These are phyloP conservation scores for Platanus orientalis DNA, from an alignment of 164 flowering plant species.

Conservation along the genomic window DNA sequence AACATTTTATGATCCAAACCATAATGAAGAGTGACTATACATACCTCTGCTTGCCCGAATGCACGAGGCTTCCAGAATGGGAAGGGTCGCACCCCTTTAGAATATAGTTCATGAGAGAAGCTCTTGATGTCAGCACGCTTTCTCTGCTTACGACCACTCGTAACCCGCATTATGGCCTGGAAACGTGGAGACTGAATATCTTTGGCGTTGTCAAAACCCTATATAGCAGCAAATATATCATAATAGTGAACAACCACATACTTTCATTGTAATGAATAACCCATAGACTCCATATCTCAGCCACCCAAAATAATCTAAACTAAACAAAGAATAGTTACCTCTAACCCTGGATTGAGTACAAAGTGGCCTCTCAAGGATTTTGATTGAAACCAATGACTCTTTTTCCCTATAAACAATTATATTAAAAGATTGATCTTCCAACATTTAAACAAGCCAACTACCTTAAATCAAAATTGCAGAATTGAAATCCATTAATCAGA, in stretches of 20 bases:
- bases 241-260: slow-evolving; percentile 10
- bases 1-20: neutral
- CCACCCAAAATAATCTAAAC: slow-evolving; percentile 2
- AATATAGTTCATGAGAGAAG: slow-evolving; percentile 95
- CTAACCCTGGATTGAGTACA: slow-evolving; percentile 30
- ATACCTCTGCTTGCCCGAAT: slow-evolving; percentile 79
- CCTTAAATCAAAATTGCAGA: neutral
- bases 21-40: slow-evolving; percentile 1
- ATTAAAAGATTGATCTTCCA: neutral
- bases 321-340: slow-evolving; percentile 37
- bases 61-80: slow-evolving; percentile 89
- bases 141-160: slow-evolving; percentile 81
- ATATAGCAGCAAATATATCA: neutral
- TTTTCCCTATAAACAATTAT: slow-evolving; percentile 45
- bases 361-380: slow-evolving; percentile 46
- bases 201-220: slow-evolving; percentile 40
- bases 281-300: slow-evolving; percentile 1
- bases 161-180: slow-evolving; percentile 78
- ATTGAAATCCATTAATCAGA: neutral
- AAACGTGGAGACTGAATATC: slow-evolving; percentile 91
- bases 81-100: slow-evolving; percentile 86
- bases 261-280: too few species aligned
- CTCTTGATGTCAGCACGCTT: slow-evolving; percentile 77
- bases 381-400: slow-evolving; percentile 45
- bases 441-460: neutral